A percentile compares a stretch with the other conserved stretches of the same genome.
phyloP scores from a whole-genome alignment of 1,284 basidiomycete genomes.

The Tilletia indica region DNA sequence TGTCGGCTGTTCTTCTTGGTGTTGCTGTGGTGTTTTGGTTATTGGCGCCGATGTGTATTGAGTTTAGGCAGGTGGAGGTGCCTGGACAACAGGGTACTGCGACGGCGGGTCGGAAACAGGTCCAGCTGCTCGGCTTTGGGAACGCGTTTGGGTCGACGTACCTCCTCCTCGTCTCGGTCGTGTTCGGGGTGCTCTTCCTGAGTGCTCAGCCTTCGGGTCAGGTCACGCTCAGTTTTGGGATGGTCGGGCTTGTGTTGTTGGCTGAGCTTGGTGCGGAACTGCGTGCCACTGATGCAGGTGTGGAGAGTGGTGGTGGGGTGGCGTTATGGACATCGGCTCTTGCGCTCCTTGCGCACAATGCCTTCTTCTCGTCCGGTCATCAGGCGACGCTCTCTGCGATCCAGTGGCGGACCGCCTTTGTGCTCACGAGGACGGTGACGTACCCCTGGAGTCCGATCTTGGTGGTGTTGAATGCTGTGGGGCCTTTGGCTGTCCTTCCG shows the following conservation, averaged over 20 bases:
- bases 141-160: slow-evolving; percentile 87
- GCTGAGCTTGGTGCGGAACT: slow-evolving; percentile 42
- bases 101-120: slow-evolving; percentile 13
- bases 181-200: slow-evolving; percentile 67
- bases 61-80: slow-evolving; percentile 33
- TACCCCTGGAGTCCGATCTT: slow-evolving; percentile 76
- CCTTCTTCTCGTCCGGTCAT: slow-evolving; percentile 87
- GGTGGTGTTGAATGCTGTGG: slow-evolving; percentile 78
- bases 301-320: not conserved
- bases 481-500: slow-evolving; percentile 68
- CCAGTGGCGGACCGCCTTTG: slow-evolving; percentile 93
- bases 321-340: slow-evolving; percentile 17
- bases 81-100: not conserved
- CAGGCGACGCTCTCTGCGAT: slow-evolving; percentile 84
- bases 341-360: slow-evolving; percentile 57
- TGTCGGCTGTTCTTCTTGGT: slow-evolving; percentile 29
- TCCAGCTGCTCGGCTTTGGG: slow-evolving; percentile 79
- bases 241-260: slow-evolving; percentile 60
- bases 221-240: slow-evolving; percentile 67
- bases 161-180: slow-evolving; percentile 72
- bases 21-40: slow-evolving; percentile 41
- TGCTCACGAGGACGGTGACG: slow-evolving; percentile 63
- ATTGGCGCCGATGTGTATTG: slow-evolving; percentile 48
- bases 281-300: not conserved
- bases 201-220: slow-evolving; percentile 79